These are phyloP conservation scores for Venturia asperata DNA, from an alignment of 2,329 filamentous ascomycete species.

Conservation along the genomic window DNA sequence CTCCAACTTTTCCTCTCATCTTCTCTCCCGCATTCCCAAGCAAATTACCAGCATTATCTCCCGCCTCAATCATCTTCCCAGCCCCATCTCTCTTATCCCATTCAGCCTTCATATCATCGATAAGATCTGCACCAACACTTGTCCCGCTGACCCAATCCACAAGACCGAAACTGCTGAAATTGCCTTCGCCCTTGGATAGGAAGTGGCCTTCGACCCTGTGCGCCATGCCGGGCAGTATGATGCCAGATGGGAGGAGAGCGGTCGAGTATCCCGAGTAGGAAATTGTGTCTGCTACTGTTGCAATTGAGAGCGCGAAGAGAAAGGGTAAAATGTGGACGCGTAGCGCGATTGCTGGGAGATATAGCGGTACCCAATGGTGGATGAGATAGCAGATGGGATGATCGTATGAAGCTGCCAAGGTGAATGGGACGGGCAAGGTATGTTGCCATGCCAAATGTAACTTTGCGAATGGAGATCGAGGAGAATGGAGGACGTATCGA, in stretches of 20 bases:
- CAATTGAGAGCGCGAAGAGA: constrained; percentile 19
- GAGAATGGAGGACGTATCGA: constrained; percentile 59
- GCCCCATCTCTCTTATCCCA: constrained; percentile 16
- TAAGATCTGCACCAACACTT: constrained; percentile 17
- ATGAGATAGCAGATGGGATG: constrained; percentile 20
- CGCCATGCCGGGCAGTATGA: constrained; percentile 20
- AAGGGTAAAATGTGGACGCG: constrained; percentile 32
- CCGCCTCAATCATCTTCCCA: background rate
- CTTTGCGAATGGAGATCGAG: constrained; percentile 25
- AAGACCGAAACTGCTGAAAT: constrained; percentile 17
- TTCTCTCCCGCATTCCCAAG: constrained; percentile 6
- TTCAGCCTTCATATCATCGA: constrained; percentile 19
- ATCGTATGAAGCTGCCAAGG: constrained; percentile 18
- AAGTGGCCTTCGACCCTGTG: constrained; percentile 18
- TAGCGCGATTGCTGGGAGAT: constrained; percentile 30
- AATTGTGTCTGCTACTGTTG: constrained; percentile 18
- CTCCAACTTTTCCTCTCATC: constrained; percentile 7
- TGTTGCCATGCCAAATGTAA: constrained; percentile 17
- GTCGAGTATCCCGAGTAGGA: constrained; percentile 20
- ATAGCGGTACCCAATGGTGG: constrained; percentile 20
- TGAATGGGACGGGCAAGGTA: constrained; percentile 17
- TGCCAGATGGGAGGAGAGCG: constrained; percentile 16
- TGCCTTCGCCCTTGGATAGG: constrained; percentile 17
- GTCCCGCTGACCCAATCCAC: constrained; percentile 21
- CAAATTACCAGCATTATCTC: constrained; percentile 13